A percentile compares a stretch with the other conserved stretches of the same genome.
phyloP scores from a whole-genome alignment of 305 asterid genomes.

The Fraxinus nigra region DNA sequence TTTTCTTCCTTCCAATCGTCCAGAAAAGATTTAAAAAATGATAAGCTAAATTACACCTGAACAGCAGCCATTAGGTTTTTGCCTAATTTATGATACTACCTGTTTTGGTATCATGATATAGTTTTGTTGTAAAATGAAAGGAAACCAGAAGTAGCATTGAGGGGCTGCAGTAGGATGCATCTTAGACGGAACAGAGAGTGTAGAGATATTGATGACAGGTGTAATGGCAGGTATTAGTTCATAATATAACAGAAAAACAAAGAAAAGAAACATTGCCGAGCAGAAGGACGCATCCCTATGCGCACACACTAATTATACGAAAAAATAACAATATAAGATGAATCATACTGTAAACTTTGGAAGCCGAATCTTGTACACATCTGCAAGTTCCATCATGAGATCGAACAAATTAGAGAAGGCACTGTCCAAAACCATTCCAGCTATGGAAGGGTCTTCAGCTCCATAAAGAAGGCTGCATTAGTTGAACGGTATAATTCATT shows the following conservation, averaged over 20 bases:
- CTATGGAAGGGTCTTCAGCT: slow-evolving; percentile 97
- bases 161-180: neutral
- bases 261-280: neutral
- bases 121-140: neutral
- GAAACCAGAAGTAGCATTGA: neutral
- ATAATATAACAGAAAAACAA: neutral
- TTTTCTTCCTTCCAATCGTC: neutral
- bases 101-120: neutral
- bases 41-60: neutral
- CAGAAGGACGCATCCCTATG: neutral
- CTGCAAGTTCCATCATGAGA: slow-evolving; percentile 97
- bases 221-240: neutral
- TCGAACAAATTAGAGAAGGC: slow-evolving; percentile 89
- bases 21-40: neutral
- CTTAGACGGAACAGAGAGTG: neutral
- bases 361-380: slow-evolving; percentile 87
- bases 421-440: slow-evolving; percentile 98
- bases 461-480: slow-evolving; percentile 90
- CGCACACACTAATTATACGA: neutral
- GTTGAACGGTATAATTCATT: slow-evolving; percentile 16
- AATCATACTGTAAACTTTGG: slow-evolving; percentile 75
- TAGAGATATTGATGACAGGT: neutral
- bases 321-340: neutral
- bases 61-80: neutral
- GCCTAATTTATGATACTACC: neutral